Evolutionary conservation across 352 stramenopile species (phyloP), one percentile per base, ranked within the genome.

Genomic region (Phytophthora colocasiae): DNA sequence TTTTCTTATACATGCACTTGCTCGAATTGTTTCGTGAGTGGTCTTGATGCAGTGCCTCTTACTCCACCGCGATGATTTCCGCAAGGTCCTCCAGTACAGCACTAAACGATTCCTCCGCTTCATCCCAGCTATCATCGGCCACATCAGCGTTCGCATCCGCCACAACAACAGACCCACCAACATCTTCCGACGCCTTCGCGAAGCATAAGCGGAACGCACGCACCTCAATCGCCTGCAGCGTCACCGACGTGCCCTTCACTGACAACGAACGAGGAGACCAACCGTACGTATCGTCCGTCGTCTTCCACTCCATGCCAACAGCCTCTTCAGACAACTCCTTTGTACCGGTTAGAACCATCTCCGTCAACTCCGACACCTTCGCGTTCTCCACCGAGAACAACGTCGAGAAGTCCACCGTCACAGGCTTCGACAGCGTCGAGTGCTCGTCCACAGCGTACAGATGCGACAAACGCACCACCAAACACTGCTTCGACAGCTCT

Each of bases 391-490:
- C 72, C 0, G 58, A 62, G 22, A 93, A 89, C 9, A 92, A 58
- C 59, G 78, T 73, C 17, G 71, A 63, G 63, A 93, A 91, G 63
- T 97, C 87, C 48, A 97, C 78, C 0, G 65, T 80, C 19, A 84
- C 87, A 1, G 85, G 73, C 50, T 92, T 80, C 5, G 90, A 96
- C 46, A 97, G 60, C n/a, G 73, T 75, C 29, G 73, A 60, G 66
- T 97, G 84, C 77, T 98, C 93, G 31, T 94, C 83, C 31, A 95
- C 66, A 6, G 83, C 91, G 63, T 96, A 99, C 67, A 99, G 85
- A 80, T 99, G 97, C 40, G 89, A 93, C 47, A 99, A 67, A 55
- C 97, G 95, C 27, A 99, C 66, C 64, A 99, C 74, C 61, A 96
- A 40, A 44, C 79, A 92, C 36, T 89, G 61, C 29, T 90, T 88